phyloP scores from a whole-genome alignment of 306 rosid species.

The Mimosa pudica region DNA sequence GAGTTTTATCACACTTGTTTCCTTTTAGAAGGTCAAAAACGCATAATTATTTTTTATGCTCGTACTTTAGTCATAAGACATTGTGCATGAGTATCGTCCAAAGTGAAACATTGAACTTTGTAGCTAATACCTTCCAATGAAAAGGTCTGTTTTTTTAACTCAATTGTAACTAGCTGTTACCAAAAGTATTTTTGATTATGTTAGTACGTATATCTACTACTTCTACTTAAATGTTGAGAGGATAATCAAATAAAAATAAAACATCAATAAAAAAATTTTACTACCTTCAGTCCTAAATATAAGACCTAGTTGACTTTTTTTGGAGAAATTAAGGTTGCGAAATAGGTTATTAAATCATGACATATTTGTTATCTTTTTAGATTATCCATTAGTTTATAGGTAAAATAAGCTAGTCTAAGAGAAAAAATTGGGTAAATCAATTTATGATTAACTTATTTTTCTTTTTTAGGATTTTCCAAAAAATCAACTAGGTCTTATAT shows the following conservation, averaged over 20 bases:
- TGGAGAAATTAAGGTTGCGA: too few relatives aligned
- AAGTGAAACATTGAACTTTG: constrained; percentile 7
- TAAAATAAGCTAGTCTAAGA: too few relatives aligned
- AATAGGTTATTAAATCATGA: too few relatives aligned
- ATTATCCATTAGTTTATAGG: too few relatives aligned
- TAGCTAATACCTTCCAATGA: not conserved
- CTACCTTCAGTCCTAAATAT: too few relatives aligned
- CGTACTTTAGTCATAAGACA: not conserved
- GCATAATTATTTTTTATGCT: not conserved
- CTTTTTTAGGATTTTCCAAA: too few relatives aligned
- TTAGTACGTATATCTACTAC: not conserved
- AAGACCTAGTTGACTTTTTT: too few relatives aligned
- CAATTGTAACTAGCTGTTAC: not conserved
- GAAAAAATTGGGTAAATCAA: too few relatives aligned
- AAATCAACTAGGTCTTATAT: too few relatives aligned
- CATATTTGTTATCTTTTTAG: too few relatives aligned
- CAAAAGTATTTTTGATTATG: not conserved
- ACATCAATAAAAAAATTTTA: not conserved
- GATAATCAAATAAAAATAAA: not conserved
- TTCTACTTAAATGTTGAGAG: not conserved
- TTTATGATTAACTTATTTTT: too few relatives aligned
- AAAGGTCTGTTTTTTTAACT: not conserved
- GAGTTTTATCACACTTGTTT: not conserved
- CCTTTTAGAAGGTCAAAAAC: not conserved
- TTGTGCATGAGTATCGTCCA: constrained; percentile 1